phyloP scores from a whole-genome alignment of 1,284 basidiomycete genomes.

The Fomitopsis schrenkii region DNA sequence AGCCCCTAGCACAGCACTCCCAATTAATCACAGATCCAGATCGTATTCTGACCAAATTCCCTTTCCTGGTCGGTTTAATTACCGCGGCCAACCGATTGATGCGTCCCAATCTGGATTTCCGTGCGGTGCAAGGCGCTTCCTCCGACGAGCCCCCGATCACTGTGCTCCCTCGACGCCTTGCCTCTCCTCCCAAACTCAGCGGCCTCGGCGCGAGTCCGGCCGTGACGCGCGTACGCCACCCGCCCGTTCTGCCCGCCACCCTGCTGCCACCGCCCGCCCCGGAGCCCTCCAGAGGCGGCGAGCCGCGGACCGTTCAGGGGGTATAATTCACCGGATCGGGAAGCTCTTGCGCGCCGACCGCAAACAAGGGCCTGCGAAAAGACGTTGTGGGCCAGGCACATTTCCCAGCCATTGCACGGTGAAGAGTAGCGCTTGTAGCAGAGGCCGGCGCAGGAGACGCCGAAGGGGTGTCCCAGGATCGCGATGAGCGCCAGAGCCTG shows the following conservation, averaged over 20 bases:
- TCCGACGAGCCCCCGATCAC: neutral
- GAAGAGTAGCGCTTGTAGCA: neutral
- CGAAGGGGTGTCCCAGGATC: neutral
- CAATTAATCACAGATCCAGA: slow-evolving; percentile 1
- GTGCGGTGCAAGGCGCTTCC: neutral
- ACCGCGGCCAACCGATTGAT: slow-evolving; percentile 1
- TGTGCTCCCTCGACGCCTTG: neutral
- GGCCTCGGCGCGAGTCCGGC: neutral
- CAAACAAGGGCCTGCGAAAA: neutral
- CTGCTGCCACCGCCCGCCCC: neutral
- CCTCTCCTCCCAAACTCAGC: neutral
- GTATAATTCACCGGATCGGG: neutral
- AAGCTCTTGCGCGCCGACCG: neutral
- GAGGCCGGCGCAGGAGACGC: neutral
- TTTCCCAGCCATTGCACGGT: neutral
- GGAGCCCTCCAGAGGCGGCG: neutral
- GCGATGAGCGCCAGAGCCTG: too few relatives aligned
- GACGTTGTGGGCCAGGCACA: slow-evolving; percentile 1
- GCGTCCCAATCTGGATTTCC: neutral
- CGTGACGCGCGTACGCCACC: neutral
- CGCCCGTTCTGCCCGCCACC: neutral
- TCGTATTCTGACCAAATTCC: slow-evolving; percentile 10
- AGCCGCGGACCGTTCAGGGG: neutral
- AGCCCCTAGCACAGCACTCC: slow-evolving; percentile 13
- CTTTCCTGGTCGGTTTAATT: neutral